A percentile compares a stretch with the other conserved stretches of the same genome.
These are phyloP conservation scores for Vigna nakashimae DNA, from an alignment of 306 rosid genomes.

Conservation along the genomic window DNA sequence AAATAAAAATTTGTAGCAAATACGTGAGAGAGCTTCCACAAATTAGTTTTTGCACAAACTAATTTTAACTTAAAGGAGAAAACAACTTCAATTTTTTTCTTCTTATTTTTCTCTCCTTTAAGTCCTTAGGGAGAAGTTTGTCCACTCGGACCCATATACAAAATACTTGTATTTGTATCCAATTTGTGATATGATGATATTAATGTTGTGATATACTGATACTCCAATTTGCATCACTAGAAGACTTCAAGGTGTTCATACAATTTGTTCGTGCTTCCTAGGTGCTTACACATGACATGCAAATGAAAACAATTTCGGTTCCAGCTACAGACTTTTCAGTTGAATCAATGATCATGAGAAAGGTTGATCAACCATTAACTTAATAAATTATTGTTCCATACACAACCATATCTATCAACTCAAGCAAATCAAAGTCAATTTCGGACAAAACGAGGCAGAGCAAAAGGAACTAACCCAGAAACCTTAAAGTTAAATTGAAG, in stretches of 20 bases:
- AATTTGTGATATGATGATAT: too few species aligned
- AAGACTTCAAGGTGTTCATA: conserved; percentile 11
- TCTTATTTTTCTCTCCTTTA: too few species aligned
- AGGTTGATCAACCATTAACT: neutral
- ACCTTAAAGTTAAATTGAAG: neutral
- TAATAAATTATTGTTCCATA: neutral
- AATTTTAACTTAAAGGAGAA: too few species aligned
- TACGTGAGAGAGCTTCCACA: too few species aligned
- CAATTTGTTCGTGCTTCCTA: neutral
- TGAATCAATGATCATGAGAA: neutral
- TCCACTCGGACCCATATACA: too few species aligned
- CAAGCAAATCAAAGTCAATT: conserved; percentile 28
- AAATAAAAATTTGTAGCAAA: too few species aligned
- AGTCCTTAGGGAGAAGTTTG: too few species aligned
- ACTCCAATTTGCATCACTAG: neutral
- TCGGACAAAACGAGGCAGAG: neutral
- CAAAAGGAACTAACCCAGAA: conserved; percentile 35
- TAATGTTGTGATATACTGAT: neutral
- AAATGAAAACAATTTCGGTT: conserved; percentile 7
- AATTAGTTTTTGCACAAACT: too few species aligned
- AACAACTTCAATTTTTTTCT: too few species aligned
- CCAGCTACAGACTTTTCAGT: conserved; percentile 12
- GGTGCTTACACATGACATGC: neutral
- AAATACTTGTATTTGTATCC: too few species aligned
- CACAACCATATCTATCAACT: neutral